phyloP scores from a whole-genome alignment of 2,329 filamentous ascomycete species.

The Epichloe sibirici region DNA sequence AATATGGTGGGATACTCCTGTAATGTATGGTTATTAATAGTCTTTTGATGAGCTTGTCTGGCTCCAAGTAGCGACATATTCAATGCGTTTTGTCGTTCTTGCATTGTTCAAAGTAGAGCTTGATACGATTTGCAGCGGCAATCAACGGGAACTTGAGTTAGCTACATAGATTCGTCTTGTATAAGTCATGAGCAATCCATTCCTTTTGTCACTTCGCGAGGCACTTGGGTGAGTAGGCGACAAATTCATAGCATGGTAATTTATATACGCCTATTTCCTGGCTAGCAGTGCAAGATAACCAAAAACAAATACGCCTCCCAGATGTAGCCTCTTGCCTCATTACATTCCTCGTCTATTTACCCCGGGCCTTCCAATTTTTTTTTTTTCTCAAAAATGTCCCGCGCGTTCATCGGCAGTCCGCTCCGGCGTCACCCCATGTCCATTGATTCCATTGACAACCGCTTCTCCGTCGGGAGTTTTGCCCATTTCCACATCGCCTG shows the following conservation, averaged over 20 bases:
- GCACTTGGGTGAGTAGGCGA: not conserved
- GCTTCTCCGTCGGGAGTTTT: not conserved
- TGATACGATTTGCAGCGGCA: too few relatives aligned
- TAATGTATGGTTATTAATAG: not conserved
- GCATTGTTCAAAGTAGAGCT: too few relatives aligned
- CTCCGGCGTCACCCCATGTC: not conserved
- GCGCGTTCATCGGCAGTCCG: not conserved
- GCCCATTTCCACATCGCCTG: slow-evolving; percentile 14
- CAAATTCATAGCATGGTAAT: not conserved
- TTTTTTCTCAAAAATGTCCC: not conserved
- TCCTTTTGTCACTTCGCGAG: too few relatives aligned
- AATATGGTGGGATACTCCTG: not conserved
- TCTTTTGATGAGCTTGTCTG: not conserved
- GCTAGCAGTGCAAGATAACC: not conserved
- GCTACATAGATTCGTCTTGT: too few relatives aligned
- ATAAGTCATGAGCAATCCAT: too few relatives aligned
- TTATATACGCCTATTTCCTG: not conserved
- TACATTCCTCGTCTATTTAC: too few relatives aligned
- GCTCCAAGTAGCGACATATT: too few relatives aligned
- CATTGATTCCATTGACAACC: not conserved
- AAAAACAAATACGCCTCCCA: not conserved
- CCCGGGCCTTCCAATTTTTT: not conserved
- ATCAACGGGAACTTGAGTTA: too few relatives aligned
- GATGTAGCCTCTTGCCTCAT: not conserved
- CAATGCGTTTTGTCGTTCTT: not conserved